A percentile compares a stretch with the other conserved stretches of the same genome.
Conservation (phyloP, 495 filamentous ascomycete species). For the Amphirosellinia nigrospora region DNA sequence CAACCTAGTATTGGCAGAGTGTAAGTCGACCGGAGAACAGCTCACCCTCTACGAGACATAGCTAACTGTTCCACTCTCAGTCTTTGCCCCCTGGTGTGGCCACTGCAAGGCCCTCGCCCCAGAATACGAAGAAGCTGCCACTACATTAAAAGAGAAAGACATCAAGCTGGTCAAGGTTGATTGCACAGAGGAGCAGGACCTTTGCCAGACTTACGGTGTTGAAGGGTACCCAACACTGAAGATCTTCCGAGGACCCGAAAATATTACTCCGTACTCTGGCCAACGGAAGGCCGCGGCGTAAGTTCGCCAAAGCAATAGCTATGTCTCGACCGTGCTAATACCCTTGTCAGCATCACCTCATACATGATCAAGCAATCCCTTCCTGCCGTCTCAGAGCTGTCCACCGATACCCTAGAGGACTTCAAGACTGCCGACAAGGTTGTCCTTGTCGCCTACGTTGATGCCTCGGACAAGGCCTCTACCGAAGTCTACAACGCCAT, state of each 20-base stretch:
- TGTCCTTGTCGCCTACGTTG: constrained; percentile 88
- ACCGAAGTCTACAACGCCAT: constrained; percentile 79
- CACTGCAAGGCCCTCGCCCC: constrained; percentile 87
- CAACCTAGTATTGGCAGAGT: constrained; percentile 81
- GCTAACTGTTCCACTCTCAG: constrained; percentile 42
- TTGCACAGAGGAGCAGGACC: constrained; percentile 91
- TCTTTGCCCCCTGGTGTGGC: constrained; percentile 78
- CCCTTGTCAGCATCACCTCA: constrained; percentile 75
- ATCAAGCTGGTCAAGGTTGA: constrained; percentile 94
- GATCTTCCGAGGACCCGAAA: constrained; percentile 95
- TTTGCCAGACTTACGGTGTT: constrained; percentile 88
- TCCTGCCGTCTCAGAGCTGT: constrained; percentile 84
- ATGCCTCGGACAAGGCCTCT: constrained; percentile 80
- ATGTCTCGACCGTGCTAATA: constrained; percentile 38
- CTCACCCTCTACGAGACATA: background rate
- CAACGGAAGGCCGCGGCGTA: constrained; percentile 90
- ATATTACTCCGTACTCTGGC: constrained; percentile 81
- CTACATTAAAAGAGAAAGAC: constrained; percentile 91
- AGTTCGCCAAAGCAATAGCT: constrained; percentile 44
- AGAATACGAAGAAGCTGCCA: constrained; percentile 90
- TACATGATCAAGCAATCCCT: constrained; percentile 99
- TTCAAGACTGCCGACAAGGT: constrained; percentile 99
- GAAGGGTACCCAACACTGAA: constrained; percentile 98
- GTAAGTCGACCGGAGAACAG: constrained; percentile 52
- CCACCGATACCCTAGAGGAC: constrained; percentile 81